phyloP scores from a whole-genome alignment of 208 protist genomes.

The Acanthamoeba lenticulata region DNA sequence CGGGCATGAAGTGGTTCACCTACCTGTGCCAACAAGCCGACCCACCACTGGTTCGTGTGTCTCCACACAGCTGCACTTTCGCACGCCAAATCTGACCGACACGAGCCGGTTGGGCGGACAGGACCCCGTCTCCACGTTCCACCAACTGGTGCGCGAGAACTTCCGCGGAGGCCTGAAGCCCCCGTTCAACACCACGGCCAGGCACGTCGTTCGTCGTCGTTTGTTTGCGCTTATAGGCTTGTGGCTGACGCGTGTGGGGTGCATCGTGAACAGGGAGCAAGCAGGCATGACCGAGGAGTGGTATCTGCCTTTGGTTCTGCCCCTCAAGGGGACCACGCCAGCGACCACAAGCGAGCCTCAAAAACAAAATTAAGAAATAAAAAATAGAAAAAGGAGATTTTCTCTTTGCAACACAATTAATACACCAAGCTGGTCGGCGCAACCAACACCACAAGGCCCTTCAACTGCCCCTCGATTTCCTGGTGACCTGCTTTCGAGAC shows the following conservation, averaged over 20 bases:
- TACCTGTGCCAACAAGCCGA: conserved; percentile 31
- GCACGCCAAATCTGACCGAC: neutral
- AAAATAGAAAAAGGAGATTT: neutral
- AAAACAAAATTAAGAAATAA: neutral
- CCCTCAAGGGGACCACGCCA: neutral
- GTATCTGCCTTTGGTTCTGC: conserved; percentile 17
- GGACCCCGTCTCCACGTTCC: conserved; percentile 31
- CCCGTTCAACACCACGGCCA: conserved; percentile 13
- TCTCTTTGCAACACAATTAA: too few species aligned
- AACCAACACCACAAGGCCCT: too few species aligned
- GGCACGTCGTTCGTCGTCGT: neutral
- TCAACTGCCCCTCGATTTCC: too few species aligned
- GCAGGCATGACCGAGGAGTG: conserved; percentile 61
- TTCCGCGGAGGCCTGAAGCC: conserved; percentile 44
- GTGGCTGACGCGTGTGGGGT: neutral
- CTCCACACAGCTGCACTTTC: neutral
- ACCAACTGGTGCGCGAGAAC: conserved; percentile 26
- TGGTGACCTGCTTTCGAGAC: too few species aligned
- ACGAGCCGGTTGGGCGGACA: neutral
- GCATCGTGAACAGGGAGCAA: neutral
- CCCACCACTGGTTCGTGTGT: neutral
- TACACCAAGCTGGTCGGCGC: too few species aligned
- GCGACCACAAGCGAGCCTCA: neutral
- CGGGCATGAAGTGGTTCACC: conserved; percentile 61
- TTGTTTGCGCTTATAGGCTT: too few species aligned